Evolutionary conservation across 805 yeast genomes (phyloP), one percentile per base, ranked within the genome.

Genomic region (Candida nanaspora): DNA sequence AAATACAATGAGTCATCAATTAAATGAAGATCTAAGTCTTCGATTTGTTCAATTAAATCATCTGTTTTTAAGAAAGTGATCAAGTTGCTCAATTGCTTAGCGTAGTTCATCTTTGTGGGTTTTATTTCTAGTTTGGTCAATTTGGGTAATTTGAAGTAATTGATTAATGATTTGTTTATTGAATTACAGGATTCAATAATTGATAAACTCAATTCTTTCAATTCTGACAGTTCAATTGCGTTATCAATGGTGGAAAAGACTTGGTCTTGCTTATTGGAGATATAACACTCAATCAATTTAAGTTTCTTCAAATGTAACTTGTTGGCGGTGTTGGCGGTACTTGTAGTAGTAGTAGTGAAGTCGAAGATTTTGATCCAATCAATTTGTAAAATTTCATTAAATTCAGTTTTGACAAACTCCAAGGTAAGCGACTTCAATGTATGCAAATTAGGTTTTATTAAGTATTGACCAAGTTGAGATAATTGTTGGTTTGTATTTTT

Each of bases 301-400:
- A 59, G 36, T 6, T 35, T 36, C 16, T 35, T 50, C 29, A 59
- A 38, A 2, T 37, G 45, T 16, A 49, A 48, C 14, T 22, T 8
- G 11, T n/a, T n/a, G n/a, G n/a, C n/a, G n/a, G n/a, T n/a, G n/a
- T n/a, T n/a, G n/a, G n/a, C n/a, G n/a, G n/a, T n/a, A n/a, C n/a
- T n/a, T n/a, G n/a, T n/a, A n/a, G n/a, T n/a, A n/a, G n/a, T 15
- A 13, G n/a, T 14, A 23, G 34, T 33, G 34, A 8, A 7, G 7
- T 42, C 38, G 39, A 58, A 58, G 26, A 58, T 53, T n/a, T 58
- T 40, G 29, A 45, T 45, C 63, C 63, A 58, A 13, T 58, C 46
- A 10, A 53, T 50, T 2, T 43, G 41, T 6, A 49, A 37, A 2
- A 39, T 9, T 37, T 55, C 55, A 35, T 57, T 57, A 31, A 55